Evolutionary conservation across 192 early-diverging fungal genomes (phyloP).

Genomic region (Mortierella hygrophila): DNA sequence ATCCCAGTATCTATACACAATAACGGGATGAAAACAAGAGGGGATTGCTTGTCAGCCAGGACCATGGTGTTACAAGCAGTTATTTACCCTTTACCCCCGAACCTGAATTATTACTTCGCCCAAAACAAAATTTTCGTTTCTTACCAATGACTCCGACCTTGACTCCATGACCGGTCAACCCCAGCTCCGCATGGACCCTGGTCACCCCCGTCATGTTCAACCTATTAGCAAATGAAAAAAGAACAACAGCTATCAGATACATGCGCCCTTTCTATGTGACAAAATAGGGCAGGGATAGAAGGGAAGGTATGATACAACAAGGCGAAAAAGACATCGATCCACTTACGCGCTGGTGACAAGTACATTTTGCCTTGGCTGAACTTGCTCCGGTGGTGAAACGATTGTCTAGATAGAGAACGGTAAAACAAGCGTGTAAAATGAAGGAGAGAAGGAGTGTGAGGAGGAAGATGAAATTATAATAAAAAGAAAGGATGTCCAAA

Average conservation of each 20-base stretch:
- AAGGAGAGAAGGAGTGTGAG: not conserved
- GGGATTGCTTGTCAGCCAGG: not conserved
- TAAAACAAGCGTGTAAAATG: not conserved
- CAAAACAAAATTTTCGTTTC: not conserved
- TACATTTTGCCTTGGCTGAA: conserved; percentile 12
- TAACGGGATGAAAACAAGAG: not conserved
- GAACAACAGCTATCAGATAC: not conserved
- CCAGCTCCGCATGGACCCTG: conserved; percentile 43
- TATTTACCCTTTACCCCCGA: too few relatives aligned
- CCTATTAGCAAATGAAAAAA: conserved; percentile 4
- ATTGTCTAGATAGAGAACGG: conserved; percentile 12
- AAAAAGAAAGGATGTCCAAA: not conserved
- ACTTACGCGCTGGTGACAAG: conserved; percentile 48
- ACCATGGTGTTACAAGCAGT: too few relatives aligned
- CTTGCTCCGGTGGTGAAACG: conserved; percentile 23
- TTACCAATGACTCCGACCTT: conserved; percentile 66
- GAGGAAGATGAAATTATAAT: not conserved
- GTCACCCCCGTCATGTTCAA: conserved; percentile 56
- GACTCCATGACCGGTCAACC: conserved; percentile 34
- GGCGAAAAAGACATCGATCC: not conserved
- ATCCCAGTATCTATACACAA: conserved; percentile 55
- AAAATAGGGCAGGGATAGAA: too few relatives aligned
- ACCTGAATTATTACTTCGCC: not conserved
- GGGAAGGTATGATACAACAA: too few relatives aligned
- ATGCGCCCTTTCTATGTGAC: not conserved